phyloP scores from a whole-genome alignment of 2,329 filamentous ascomycete genomes.

The Thermochaetoides dissita region DNA sequence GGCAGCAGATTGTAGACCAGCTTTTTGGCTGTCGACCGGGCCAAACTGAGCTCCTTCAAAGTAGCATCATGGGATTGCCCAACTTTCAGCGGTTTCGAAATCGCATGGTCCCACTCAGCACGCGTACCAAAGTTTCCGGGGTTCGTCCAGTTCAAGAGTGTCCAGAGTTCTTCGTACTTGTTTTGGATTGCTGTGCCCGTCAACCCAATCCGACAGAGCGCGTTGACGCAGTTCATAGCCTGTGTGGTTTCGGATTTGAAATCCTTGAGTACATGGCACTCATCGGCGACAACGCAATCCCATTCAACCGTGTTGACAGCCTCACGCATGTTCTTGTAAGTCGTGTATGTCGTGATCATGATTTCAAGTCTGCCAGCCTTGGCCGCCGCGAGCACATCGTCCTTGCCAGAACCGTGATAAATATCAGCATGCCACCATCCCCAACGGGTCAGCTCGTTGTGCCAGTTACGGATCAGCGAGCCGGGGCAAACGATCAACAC shows the following conservation, averaged over 20 bases:
- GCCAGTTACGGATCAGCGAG: constrained; percentile 82
- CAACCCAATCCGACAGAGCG: constrained; percentile 80
- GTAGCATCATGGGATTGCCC: constrained; percentile 92
- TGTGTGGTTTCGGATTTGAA: constrained; percentile 61
- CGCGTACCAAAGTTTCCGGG: constrained; percentile 55
- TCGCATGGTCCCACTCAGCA: constrained; percentile 62
- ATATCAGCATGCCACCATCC: constrained; percentile 87
- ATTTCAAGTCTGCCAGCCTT: constrained; percentile 68
- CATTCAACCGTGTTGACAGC: constrained; percentile 72
- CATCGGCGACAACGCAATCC: constrained; percentile 90
- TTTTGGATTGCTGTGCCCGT: constrained; percentile 97
- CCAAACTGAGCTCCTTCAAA: constrained; percentile 63
- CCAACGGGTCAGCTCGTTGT: constrained; percentile 73
- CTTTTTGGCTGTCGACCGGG: constrained; percentile 68
- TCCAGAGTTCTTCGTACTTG: constrained; percentile 95
- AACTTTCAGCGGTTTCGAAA: constrained; percentile 66
- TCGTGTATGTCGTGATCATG: constrained; percentile 87
- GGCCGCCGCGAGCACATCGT: constrained; percentile 58
- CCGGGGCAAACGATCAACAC: constrained; percentile 81
- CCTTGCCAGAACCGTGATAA: constrained; percentile 60
- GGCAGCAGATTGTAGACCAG: constrained; percentile 80
- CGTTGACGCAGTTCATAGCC: constrained; percentile 81
- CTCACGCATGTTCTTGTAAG: constrained; percentile 65
- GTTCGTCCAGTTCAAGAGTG: constrained; percentile 88
- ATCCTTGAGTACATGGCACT: constrained; percentile 84